Evolutionary conservation across 768 basidiomycete genomes (phyloP).

Genomic region (Suillus clintonianus): DNA sequence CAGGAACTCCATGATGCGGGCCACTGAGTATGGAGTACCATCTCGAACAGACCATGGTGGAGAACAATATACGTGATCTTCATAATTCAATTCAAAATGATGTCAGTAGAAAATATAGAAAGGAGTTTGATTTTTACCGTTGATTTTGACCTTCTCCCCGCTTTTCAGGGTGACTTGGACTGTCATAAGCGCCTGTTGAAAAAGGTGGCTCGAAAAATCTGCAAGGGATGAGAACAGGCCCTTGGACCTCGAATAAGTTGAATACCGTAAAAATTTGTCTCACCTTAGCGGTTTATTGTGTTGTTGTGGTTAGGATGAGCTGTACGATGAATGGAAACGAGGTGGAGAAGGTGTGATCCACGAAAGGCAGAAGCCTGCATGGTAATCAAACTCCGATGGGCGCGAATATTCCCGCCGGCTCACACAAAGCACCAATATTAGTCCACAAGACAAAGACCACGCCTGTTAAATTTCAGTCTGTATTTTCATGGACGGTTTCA

Average conservation of each 20-base stretch:
- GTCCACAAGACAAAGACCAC: no score
- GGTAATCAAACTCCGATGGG: conserved; percentile 37
- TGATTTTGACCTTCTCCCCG: conserved; percentile 82
- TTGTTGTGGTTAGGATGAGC: conserved; percentile 21
- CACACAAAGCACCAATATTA: background rate
- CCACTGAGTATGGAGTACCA: conserved; percentile 93
- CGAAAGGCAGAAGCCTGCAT: conserved; percentile 29
- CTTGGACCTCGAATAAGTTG: background rate
- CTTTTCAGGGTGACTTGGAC: conserved; percentile 66
- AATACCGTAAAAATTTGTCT: conserved; percentile 20
- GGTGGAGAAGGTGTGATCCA: conserved; percentile 35
- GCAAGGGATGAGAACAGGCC: conserved; percentile 4
- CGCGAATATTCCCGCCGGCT: conserved; percentile 31
- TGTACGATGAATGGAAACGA: conserved; percentile 35
- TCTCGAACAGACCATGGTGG: conserved; percentile 91
- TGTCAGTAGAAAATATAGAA: conserved; percentile 17
- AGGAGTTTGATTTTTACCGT: conserved; percentile 57
- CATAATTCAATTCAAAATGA: conserved; percentile 33
- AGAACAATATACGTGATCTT: conserved; percentile 97
- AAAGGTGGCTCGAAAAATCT: conserved; percentile 31
- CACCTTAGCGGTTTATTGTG: conserved; percentile 19
- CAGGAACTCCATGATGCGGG: conserved; percentile 95
- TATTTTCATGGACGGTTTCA: background rate
- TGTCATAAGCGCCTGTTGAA: conserved; percentile 23
- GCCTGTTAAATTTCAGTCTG: background rate